phyloP scores from a whole-genome alignment of 257 asterid species.

The Ehretia macrophylla region DNA sequence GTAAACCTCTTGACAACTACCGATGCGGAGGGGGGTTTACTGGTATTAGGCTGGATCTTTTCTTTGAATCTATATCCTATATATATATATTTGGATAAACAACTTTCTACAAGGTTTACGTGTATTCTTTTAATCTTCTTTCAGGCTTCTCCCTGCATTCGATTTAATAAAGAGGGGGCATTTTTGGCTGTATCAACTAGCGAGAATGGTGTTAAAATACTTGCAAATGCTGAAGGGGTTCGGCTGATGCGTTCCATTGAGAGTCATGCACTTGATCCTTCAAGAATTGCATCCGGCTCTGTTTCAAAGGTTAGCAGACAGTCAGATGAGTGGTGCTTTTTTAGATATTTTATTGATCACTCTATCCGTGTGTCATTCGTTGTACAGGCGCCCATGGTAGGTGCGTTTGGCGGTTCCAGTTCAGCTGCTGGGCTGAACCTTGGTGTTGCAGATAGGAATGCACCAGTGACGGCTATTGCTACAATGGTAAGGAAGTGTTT shows the following conservation, averaged over 20 bases:
- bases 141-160: slow-evolving; percentile 67
- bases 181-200: slow-evolving; percentile 62
- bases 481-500: slow-evolving; percentile 22
- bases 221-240: slow-evolving; percentile 53
- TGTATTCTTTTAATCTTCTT: slow-evolving; percentile 13
- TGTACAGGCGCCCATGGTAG: slow-evolving; percentile 35
- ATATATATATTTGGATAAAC: too few species aligned
- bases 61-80: neutral
- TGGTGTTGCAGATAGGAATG: slow-evolving; percentile 45
- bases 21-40: slow-evolving; percentile 66
- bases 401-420: slow-evolving; percentile 38
- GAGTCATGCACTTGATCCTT: slow-evolving; percentile 23
- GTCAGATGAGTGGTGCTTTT: slow-evolving; percentile 1
- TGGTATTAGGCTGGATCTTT: slow-evolving; percentile 31
- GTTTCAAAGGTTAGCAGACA: slow-evolving; percentile 37
- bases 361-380: slow-evolving; percentile 6
- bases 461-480: slow-evolving; percentile 27
- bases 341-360: neutral
- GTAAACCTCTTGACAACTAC: slow-evolving; percentile 29
- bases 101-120: slow-evolving; percentile 3
- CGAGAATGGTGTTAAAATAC: slow-evolving; percentile 55
- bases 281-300: slow-evolving; percentile 25
- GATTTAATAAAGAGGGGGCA: slow-evolving; percentile 57
- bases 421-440: slow-evolving; percentile 46
- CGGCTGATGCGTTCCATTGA: slow-evolving; percentile 32